Evolutionary conservation across 2,329 filamentous ascomycete genomes (phyloP).

Genomic region (Aspergillus ustus): DNA sequence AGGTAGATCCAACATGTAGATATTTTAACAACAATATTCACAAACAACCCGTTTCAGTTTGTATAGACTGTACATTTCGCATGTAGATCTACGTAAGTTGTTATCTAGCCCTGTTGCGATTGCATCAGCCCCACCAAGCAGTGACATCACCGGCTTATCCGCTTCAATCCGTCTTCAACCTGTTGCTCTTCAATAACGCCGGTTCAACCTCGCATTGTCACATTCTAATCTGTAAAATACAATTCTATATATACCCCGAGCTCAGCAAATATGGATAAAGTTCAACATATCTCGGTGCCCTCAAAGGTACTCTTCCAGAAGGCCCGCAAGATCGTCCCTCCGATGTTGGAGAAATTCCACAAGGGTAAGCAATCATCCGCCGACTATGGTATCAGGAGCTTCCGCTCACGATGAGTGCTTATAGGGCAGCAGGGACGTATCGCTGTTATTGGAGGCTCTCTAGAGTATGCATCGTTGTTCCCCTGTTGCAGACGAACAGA

Average conservation of each 20-base stretch:
- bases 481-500: background rate
- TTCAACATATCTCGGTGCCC: conserved; percentile 61
- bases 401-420: conserved; percentile 1
- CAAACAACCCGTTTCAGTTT: background rate
- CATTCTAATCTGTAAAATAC: background rate
- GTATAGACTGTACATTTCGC: background rate
- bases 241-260: background rate
- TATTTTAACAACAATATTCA: background rate
- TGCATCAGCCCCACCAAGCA: conserved; percentile 35
- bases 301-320: conserved; percentile 78
- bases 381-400: background rate
- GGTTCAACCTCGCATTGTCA: background rate
- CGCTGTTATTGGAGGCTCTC: conserved; percentile 90
- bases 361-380: conserved; percentile 67
- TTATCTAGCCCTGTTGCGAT: background rate
- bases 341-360: conserved; percentile 93
- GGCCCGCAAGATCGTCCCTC: conserved; percentile 88
- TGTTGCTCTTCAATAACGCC: background rate
- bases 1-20: conserved; percentile 16
- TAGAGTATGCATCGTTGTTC: conserved; percentile 61
- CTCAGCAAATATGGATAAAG: conserved; percentile 33
- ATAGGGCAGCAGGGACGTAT: conserved; percentile 88
- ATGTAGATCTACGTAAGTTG: background rate
- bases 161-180: conserved; percentile 9
- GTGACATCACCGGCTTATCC: conserved; percentile 39